Base-by-base conservation (phyloP, 345 rosid genomes). In the Kernera saxatilis region DNA sequence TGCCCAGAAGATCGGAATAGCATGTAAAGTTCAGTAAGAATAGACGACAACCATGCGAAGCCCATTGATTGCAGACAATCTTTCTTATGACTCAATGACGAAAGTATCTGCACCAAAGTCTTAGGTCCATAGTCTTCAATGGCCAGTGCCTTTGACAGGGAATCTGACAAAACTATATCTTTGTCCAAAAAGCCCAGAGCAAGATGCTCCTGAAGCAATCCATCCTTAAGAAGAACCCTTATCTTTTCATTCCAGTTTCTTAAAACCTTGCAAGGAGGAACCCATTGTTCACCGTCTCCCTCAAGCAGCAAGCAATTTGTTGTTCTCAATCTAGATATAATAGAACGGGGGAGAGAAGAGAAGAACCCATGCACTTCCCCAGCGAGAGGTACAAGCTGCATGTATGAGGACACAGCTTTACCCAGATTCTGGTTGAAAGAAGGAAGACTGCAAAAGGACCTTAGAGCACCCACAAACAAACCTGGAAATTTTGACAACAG, bases 311-410 rank as follows among this genome's bases (percentile, higher is more conserved):
- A 82, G 80, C 98, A 93, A 48, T 80, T 80, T 41, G 93, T 81
- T 76, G 80, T 79, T 68, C 88, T 81, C 73, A 93, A 72, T 67
- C 71, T 83, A 53, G 85, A 80, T 55, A 83, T 76, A 64, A 93
- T 91, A 70, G 69, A 81, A 49, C 83, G 88, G 43, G 98, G 96
- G 29, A 93, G 92, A 33, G 80, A 69, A 39, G 94, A 86, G 57
- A 93, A 93, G 62, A 93, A 93, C 3, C 97, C 98, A 78, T 93
- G 94, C 68, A 90, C 96, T 82, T 91, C 98, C 14, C 97, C 96
- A 3, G 82, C 75, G 64, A 93, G 89, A 53, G 98, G 98, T 73
- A 93, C 88, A 70, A 83, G 92, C 75, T 92, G 90, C 94, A 93
- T 85, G 78, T 77, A 91, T 33, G 85, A 85, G 21, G 95, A 62